Percentiles rank a stretch among this genome's conserved stretches.
Evolutionary conservation across 768 basidiomycete genomes (phyloP).

Genomic region (Podaxis mareebaensis): DNA sequence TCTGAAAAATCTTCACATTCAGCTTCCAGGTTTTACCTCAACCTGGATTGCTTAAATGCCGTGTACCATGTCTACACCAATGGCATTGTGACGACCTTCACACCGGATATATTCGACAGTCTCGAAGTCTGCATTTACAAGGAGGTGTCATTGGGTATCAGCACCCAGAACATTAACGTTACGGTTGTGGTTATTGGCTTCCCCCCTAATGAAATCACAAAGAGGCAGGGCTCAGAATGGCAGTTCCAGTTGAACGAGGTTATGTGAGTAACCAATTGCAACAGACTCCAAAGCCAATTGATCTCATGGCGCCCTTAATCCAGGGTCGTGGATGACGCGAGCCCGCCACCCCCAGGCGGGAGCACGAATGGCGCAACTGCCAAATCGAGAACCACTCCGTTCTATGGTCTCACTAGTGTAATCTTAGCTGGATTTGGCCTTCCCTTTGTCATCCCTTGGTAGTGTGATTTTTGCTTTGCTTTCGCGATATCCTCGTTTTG

Average conservation of each 20-base stretch:
- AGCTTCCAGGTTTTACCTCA: constrained; percentile 5
- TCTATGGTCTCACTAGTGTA: not conserved
- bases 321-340: not conserved
- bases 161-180: not conserved
- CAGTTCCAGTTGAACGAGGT: constrained; percentile 12
- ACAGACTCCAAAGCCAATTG: not conserved
- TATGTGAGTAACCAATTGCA: not conserved
- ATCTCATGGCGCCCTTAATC: not conserved
- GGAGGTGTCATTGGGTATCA: not conserved
- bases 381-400: not conserved
- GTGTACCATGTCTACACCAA: constrained; percentile 9
- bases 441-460: not conserved
- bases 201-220: not conserved
- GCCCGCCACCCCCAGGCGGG: not conserved
- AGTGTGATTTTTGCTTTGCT: not conserved
- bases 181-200: constrained; percentile 5
- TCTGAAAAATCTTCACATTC: not conserved
- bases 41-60: constrained; percentile 1
- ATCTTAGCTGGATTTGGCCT: not conserved
- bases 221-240: constrained; percentile 6
- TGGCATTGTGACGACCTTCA: not conserved
- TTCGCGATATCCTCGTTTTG: not conserved
- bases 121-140: not conserved
- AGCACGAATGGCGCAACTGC: not conserved
- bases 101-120: not conserved